Evolutionary conservation across 1,284 basidiomycete genomes (phyloP).

Genomic region (Salmacisia buchloeana): DNA sequence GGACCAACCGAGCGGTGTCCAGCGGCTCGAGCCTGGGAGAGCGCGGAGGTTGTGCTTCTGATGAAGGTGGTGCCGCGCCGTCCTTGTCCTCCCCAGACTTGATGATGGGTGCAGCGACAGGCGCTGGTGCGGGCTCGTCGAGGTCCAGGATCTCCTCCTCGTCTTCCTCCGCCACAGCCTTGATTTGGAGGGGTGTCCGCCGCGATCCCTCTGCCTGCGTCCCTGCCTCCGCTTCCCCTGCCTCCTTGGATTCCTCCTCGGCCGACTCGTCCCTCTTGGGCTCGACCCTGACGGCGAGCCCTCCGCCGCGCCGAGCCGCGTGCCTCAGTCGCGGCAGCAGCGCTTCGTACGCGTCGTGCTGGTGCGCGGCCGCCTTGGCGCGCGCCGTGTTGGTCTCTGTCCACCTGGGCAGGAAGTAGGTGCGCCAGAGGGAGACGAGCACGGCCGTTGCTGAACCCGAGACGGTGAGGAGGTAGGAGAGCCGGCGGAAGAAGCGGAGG

Average conservation of each 20-base stretch:
- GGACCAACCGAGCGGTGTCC: not conserved
- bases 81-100: no score
- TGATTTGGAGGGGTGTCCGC: no score
- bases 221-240: not conserved
- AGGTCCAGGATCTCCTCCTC: slow-evolving; percentile 4
- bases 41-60: not conserved
- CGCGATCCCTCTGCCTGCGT: no score
- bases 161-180: not conserved
- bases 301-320: not conserved
- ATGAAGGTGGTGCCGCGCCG: not conserved
- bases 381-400: not conserved
- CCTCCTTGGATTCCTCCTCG: not conserved
- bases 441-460: not conserved
- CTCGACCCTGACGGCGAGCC: not conserved
- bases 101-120: no score
- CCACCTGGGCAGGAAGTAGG: slow-evolving; percentile 1
- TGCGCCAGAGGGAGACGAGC: not conserved
- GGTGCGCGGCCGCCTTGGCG: not conserved
- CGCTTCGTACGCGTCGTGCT: not conserved
- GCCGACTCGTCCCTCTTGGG: not conserved
- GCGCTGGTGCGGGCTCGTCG: no score
- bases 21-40: not conserved
- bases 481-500: slow-evolving; percentile 6
- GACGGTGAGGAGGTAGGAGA: not conserved
- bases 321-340: not conserved